Evolutionary conservation across 2,329 filamentous ascomycete species (phyloP), one percentile per base, ranked within the genome.

Genomic region (Aspergillus niger): DNA sequence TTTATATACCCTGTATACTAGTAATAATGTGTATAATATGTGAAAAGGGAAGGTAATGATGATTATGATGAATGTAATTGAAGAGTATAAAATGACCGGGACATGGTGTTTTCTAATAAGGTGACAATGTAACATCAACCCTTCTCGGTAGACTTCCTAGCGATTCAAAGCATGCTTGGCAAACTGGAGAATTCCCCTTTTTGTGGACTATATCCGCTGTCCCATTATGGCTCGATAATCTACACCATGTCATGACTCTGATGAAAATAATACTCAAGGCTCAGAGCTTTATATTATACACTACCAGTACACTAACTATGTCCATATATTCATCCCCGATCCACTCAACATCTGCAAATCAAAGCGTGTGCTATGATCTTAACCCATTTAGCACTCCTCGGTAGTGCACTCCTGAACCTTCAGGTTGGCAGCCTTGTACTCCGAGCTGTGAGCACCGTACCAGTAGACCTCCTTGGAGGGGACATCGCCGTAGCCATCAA

Each of bases 391-490:
- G 26, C 44, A 49, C 24, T 49, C 24, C 24, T 28, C 2, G 3
- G 22, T 30, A 13, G 13, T 59, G 13, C 55, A 68, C 61, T 70
- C 68, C 67, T 71, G 70, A 8, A 72, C 69, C 54, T 60, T 69
- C 5, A 72, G 61, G 26, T 66, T 60, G 24, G 56, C 58, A n/a
- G 36, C 24, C 24, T 30, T 58, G 44, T 69, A 70, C 56, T 62
- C 62, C 8, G 66, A 58, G 17, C 57, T 69, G 56, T 72, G 70
- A 30, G 58, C 57, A 13, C 63, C 70, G 24, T 69, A 70, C 70
- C 70, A 72, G 55, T 63, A 70, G 50, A 72, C 60, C 43, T 65
- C 61, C 63, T 71, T 70, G 28, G 58, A 51, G 5, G 59, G 43
- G 26, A 55, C 61, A 5, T 65, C 62, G 10, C 67, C 65, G 49